Conservation (phyloP, 2,329 filamentous ascomycete species). For the Plenodomus tracheiphilus region DNA sequence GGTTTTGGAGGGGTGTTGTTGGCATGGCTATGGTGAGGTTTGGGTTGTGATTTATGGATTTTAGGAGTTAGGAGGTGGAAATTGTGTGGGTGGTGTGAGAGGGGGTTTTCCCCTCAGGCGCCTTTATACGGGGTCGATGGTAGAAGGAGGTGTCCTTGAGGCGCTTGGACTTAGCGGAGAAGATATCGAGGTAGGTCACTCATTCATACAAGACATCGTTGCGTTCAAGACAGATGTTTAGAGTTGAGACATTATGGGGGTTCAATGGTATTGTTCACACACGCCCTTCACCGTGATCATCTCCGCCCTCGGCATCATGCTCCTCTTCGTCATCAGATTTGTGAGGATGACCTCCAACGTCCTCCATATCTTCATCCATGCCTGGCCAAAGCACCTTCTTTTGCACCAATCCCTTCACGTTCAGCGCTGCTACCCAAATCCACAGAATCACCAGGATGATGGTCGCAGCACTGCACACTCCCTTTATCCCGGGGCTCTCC, state of each 20-base stretch:
- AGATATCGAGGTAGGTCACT: too few species aligned
- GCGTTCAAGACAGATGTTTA: not conserved
- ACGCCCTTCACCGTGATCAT: not conserved
- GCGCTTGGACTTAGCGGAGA: too few species aligned
- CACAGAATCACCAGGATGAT: slow-evolving; percentile 58
- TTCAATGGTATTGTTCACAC: not conserved
- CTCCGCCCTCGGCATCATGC: not conserved
- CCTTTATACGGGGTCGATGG: too few species aligned
- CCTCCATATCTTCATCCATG: slow-evolving; percentile 61
- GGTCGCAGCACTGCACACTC: slow-evolving; percentile 58
- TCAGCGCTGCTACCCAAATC: slow-evolving; percentile 56
- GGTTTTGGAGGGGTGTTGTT: not conserved
- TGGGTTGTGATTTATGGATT: not conserved
- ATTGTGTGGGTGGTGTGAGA: not conserved
- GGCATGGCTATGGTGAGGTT: not conserved
- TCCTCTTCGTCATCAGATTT: slow-evolving; percentile 11
- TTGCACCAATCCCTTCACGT: slow-evolving; percentile 54
- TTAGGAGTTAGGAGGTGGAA: too few species aligned
- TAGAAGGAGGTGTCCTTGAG: too few species aligned
- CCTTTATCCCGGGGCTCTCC: slow-evolving; percentile 56
- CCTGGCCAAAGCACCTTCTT: slow-evolving; percentile 60
- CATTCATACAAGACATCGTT: not conserved
- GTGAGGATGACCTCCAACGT: slow-evolving; percentile 20
- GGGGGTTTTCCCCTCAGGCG: too few species aligned
- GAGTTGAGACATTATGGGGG: not conserved